Evolutionary conservation across 2,329 filamentous ascomycete species (phyloP).

Genomic region (Lachnellula subtilissima): DNA sequence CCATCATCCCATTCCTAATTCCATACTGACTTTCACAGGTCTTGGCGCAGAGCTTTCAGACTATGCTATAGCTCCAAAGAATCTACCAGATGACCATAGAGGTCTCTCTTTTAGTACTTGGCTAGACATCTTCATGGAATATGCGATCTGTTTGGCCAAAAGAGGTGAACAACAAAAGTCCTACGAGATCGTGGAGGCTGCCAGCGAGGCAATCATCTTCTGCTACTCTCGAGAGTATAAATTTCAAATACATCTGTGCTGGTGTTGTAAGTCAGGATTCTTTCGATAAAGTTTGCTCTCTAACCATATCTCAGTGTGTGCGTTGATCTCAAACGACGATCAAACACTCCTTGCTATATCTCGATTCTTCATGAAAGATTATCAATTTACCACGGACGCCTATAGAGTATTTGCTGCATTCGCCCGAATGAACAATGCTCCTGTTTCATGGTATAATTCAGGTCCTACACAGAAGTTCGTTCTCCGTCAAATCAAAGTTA

Average conservation of each 20-base stretch:
- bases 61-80: not conserved
- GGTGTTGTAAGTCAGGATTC: constrained; percentile 55
- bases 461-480: constrained; percentile 87
- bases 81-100: constrained; percentile 49
- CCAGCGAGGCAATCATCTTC: constrained; percentile 77
- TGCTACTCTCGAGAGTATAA: constrained; percentile 62
- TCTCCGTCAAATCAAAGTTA: constrained; percentile 82
- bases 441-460: constrained; percentile 70
- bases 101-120: constrained; percentile 78
- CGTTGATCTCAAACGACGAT: constrained; percentile 74
- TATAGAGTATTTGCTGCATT: constrained; percentile 79
- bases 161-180: constrained; percentile 63
- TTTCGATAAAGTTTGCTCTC: constrained; percentile 3
- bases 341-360: constrained; percentile 67
- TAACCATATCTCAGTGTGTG: constrained; percentile 57
- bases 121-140: constrained; percentile 87
- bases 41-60: constrained; percentile 13
- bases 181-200: constrained; percentile 75
- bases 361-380: constrained; percentile 80
- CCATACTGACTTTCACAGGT: constrained; percentile 17
- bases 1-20: not conserved
- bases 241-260: constrained; percentile 71
- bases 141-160: constrained; percentile 71
- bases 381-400: constrained; percentile 72
- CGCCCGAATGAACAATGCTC: constrained; percentile 70